Percentiles rank a stretch among this genome's conserved stretches.
phyloP scores from a whole-genome alignment of 2,329 filamentous ascomycete species.

The Zymoseptoria passerinii region DNA sequence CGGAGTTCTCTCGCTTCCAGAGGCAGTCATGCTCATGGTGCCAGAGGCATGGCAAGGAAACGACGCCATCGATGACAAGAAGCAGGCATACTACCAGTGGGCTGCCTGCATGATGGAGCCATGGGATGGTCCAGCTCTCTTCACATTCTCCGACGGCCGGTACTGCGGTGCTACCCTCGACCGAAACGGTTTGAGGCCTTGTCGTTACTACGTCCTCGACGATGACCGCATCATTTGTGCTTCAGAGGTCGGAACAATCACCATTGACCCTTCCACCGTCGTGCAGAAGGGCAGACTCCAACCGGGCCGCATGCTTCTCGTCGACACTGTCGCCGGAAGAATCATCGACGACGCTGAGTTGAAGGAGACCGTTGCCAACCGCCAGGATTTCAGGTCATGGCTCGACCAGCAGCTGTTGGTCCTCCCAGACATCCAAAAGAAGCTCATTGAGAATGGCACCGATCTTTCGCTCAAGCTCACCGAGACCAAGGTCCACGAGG shows the following conservation, averaged over 20 bases:
- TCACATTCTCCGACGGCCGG: conserved; percentile 92
- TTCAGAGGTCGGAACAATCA: conserved; percentile 90
- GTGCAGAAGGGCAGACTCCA: conserved; percentile 90
- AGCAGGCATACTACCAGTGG: conserved; percentile 98
- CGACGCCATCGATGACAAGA: conserved; percentile 80
- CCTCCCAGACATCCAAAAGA: conserved; percentile 64
- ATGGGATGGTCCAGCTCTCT: conserved; percentile 93
- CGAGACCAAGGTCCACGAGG: conserved; percentile 66
- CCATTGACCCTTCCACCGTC: conserved; percentile 80
- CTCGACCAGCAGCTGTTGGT: conserved; percentile 77
- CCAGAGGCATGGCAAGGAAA: conserved; percentile 98
- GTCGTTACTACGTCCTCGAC: conserved; percentile 93
- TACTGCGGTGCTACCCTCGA: conserved; percentile 97
- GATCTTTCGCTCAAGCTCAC: conserved; percentile 63
- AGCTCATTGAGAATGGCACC: conserved; percentile 48
- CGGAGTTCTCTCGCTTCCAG: conserved; percentile 85
- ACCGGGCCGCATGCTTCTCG: conserved; percentile 90
- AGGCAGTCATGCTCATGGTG: conserved; percentile 98
- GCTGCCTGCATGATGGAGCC: conserved; percentile 98
- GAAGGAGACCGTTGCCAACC: conserved; percentile 77
- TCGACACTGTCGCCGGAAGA: conserved; percentile 81
- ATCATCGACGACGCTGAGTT: conserved; percentile 92
- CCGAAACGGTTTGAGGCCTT: conserved; percentile 88
- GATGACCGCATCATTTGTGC: conserved; percentile 96
- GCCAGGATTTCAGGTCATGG: conserved; percentile 83